Evolutionary conservation across 805 yeast genomes (phyloP).

Genomic region (Millerozyma miso): DNA sequence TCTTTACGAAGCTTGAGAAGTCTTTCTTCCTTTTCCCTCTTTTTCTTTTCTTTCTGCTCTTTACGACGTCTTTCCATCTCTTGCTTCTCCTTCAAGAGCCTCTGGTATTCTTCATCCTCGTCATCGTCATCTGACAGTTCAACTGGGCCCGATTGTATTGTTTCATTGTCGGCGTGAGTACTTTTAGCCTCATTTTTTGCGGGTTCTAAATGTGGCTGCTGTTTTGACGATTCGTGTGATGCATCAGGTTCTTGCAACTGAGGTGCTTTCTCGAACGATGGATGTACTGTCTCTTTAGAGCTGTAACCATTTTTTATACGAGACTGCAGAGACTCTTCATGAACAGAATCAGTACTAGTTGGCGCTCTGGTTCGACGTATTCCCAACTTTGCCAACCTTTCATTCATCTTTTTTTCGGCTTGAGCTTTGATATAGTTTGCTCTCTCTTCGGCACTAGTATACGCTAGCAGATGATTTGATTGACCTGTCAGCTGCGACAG

Average conservation of each 20-base stretch:
- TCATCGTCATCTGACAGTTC: conserved; percentile 35
- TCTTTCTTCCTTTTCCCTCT: conserved; percentile 56
- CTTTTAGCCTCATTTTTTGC: background rate
- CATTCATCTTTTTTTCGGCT: conserved; percentile 72
- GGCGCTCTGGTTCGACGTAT: conserved; percentile 42
- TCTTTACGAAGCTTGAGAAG: conserved; percentile 55
- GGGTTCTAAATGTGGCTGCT: background rate
- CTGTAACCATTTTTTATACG: no score
- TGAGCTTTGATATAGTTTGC: conserved; percentile 81
- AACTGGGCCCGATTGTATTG: no score
- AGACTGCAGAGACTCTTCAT: conserved; percentile 3
- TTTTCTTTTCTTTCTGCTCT: conserved; percentile 46
- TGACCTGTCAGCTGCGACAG: conserved; percentile 2
- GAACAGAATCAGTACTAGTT: conserved; percentile 6
- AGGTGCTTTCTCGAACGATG: no score
- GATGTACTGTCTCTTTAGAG: no score
- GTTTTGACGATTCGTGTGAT: no score
- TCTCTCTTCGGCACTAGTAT: conserved; percentile 58
- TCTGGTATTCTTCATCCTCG: conserved; percentile 47
- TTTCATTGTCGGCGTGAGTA: background rate
- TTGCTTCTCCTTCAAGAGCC: conserved; percentile 40
- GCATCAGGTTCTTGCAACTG: no score
- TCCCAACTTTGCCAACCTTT: conserved; percentile 77
- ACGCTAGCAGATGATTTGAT: conserved; percentile 8
- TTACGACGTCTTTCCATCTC: conserved; percentile 41